Percentiles rank a stretch among this genome's conserved stretches.
phyloP scores from a whole-genome alignment of 257 asterid genomes.

The Jacaranda mimosifolia region DNA sequence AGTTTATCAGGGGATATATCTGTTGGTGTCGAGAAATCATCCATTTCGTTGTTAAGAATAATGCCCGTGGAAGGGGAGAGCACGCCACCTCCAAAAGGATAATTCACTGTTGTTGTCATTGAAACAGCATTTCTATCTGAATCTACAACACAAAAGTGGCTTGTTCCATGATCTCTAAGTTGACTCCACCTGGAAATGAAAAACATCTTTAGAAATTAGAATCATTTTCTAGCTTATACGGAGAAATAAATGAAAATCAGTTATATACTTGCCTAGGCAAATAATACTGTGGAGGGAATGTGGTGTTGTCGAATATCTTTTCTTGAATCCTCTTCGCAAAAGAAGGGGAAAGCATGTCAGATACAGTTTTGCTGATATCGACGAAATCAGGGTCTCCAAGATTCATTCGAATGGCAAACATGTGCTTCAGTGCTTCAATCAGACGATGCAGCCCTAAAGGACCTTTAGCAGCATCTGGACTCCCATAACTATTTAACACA shows the following conservation, averaged over 20 bases:
- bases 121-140: constrained; percentile 76
- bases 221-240: not conserved
- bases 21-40: constrained; percentile 71
- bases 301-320: constrained; percentile 73
- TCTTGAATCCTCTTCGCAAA: constrained; percentile 57
- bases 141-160: constrained; percentile 80
- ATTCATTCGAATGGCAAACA: constrained; percentile 75
- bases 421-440: constrained; percentile 75
- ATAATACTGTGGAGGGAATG: constrained; percentile 80
- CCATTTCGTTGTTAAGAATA: constrained; percentile 79
- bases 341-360: constrained; percentile 72
- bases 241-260: constrained; percentile 5
- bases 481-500: constrained; percentile 59
- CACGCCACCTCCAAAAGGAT: constrained; percentile 71
- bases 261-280: constrained; percentile 52
- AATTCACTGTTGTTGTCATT: constrained; percentile 74
- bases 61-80: constrained; percentile 80
- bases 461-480: constrained; percentile 52
- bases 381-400: constrained; percentile 78
- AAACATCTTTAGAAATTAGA: not conserved
- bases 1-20: constrained; percentile 58
- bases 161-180: constrained; percentile 75
- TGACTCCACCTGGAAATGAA: constrained; percentile 62
- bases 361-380: constrained; percentile 46
- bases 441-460: constrained; percentile 75